Conservation (phyloP, 2,329 filamentous ascomycete genomes). For the Colletotrichum sp. region DNA sequence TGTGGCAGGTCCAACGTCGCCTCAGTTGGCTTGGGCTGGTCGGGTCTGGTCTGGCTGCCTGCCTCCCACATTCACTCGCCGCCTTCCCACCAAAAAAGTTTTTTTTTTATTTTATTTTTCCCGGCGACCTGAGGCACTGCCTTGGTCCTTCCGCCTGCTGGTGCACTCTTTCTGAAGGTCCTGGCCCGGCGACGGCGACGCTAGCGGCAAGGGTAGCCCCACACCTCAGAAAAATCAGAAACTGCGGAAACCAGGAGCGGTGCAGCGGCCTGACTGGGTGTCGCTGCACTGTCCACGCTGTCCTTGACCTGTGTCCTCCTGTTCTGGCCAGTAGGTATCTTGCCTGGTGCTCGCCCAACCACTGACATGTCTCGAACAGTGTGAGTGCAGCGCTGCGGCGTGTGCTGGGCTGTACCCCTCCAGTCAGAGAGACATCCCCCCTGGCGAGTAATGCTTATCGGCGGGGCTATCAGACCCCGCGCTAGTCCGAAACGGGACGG, state of each 20-base stretch:
- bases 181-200: conserved; percentile 22
- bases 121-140: background rate
- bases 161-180: background rate
- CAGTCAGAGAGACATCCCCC: background rate
- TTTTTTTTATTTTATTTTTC: conserved; percentile 21
- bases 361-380: background rate
- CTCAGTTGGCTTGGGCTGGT: background rate
- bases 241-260: conserved; percentile 20
- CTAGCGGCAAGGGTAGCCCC: conserved; percentile 20
- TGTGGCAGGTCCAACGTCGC: background rate
- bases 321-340: background rate
- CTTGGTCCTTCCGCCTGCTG: background rate
- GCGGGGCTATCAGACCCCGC: conserved; percentile 23
- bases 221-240: conserved; percentile 21
- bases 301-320: background rate
- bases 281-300: background rate
- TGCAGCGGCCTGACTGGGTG: conserved; percentile 22
- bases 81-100: conserved; percentile 25
- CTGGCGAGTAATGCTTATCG: conserved; percentile 30
- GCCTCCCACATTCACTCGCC: background rate
- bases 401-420: background rate
- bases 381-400: background rate
- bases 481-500: conserved; percentile 22
- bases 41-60: background rate
- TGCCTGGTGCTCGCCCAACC: background rate